Conservation (phyloP, 352 stramenopile genomes). For the Phytophthora constricta region DNA sequence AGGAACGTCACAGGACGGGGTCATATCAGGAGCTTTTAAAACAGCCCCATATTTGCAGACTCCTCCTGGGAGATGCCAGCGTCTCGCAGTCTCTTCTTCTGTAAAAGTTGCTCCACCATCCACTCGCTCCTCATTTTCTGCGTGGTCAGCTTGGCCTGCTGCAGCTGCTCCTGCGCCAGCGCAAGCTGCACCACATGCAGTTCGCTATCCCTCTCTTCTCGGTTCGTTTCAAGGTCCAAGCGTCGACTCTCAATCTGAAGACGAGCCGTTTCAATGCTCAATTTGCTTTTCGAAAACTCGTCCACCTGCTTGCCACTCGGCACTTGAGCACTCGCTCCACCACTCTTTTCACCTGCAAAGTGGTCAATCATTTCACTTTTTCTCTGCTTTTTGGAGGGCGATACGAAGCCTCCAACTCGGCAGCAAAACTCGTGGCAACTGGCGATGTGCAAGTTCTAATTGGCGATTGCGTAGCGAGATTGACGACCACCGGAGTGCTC, state of each 20-base stretch:
- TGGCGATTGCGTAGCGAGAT: neutral
- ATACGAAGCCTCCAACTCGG: neutral
- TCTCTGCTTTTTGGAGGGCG: constrained; percentile 6
- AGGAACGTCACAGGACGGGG: neutral
- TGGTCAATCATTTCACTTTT: constrained; percentile 4
- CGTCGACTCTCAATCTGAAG: constrained; percentile 52
- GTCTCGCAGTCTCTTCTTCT: constrained; percentile 58
- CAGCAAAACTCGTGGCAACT: neutral
- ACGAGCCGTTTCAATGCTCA: constrained; percentile 47
- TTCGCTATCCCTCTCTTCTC: constrained; percentile 43
- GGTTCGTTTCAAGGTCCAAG: constrained; percentile 55
- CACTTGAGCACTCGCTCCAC: no score
- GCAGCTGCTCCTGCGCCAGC: constrained; percentile 59
- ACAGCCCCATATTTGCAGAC: constrained; percentile 27
- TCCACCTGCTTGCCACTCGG: no score
- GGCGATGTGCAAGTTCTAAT: neutral
- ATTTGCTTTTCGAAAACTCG: constrained; percentile 51
- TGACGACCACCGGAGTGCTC: neutral
- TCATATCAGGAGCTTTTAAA: constrained; percentile 16
- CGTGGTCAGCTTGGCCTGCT: constrained; percentile 52
- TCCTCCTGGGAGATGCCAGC: constrained; percentile 52
- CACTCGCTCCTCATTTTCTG: constrained; percentile 61
- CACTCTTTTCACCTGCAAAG: neutral
- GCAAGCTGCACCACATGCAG: constrained; percentile 54
- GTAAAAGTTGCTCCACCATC: constrained; percentile 59